phyloP scores from a whole-genome alignment of 2,329 filamentous ascomycete genomes.

The Colletotrichum sojae region DNA sequence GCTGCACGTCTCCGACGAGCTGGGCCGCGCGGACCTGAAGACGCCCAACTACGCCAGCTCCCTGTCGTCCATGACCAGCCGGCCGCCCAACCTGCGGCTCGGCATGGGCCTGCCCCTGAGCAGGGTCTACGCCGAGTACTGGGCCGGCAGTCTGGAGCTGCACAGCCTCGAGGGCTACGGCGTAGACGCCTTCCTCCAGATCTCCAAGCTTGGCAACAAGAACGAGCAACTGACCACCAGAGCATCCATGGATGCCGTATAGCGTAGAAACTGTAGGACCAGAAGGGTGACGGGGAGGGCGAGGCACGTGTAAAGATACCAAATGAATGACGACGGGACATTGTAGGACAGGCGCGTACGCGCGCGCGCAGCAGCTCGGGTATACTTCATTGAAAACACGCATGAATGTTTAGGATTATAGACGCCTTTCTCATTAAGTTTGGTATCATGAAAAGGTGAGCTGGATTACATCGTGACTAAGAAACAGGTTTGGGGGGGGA shows the following conservation, averaged over 20 bases:
- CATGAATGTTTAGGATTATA: conserved; percentile 36
- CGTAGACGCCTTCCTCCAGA: conserved; percentile 95
- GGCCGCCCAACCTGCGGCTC: conserved; percentile 87
- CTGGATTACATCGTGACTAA: conserved; percentile 60
- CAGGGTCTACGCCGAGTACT: conserved; percentile 96
- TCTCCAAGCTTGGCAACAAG: conserved; percentile 96
- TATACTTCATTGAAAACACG: conserved; percentile 27
- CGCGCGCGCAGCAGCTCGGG: no score
- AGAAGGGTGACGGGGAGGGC: neutral
- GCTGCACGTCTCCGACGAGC: conserved; percentile 68
- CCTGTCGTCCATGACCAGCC: conserved; percentile 82
- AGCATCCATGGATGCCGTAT: conserved; percentile 84
- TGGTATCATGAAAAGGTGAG: conserved; percentile 64
- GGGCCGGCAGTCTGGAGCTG: conserved; percentile 92
- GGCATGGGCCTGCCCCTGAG: conserved; percentile 96
- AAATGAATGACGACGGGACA: conserved; percentile 22
- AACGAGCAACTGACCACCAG: conserved; percentile 91
- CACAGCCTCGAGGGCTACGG: conserved; percentile 97
- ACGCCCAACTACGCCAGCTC: conserved; percentile 70
- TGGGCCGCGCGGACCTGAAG: conserved; percentile 58
- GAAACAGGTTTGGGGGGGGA: conserved; percentile 39
- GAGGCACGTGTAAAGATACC: conserved; percentile 39
- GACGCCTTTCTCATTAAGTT: conserved; percentile 54
- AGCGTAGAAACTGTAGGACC: conserved; percentile 19
- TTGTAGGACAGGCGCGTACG: conserved; percentile 1